These are phyloP conservation scores for Geranium rotundifolium DNA, from an alignment of 345 rosid species.

Conservation along the genomic window DNA sequence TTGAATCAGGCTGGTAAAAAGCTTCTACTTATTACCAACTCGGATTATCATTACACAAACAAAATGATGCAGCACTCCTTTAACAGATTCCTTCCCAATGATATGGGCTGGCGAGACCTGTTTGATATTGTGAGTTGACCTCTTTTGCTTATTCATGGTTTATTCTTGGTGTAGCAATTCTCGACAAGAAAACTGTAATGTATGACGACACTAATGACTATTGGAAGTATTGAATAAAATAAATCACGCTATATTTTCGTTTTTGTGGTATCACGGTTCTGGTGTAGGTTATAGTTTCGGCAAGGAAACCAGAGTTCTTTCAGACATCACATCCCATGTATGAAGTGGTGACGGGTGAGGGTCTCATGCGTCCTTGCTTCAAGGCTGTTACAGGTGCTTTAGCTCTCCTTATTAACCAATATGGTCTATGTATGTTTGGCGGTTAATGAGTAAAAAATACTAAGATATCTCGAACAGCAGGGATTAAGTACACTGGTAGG, in stretches of 20 bases:
- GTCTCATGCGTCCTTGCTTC: slow-evolving; percentile 95
- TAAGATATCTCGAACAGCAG: too few species aligned
- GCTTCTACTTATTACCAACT: slow-evolving; percentile 90
- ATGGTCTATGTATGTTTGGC: neutral
- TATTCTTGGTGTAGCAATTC: neutral
- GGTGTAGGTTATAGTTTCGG: slow-evolving; percentile 79
- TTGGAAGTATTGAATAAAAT: neutral
- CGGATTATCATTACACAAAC: slow-evolving; percentile 87
- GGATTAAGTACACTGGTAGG: too few species aligned
- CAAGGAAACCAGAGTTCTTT: slow-evolving; percentile 97
- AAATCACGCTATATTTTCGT: neutral
- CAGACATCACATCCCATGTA: slow-evolving; percentile 93
- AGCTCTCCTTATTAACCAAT: neutral
- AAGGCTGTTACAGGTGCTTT: slow-evolving; percentile 65
- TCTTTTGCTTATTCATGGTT: neutral
- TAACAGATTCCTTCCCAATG: slow-evolving; percentile 78
- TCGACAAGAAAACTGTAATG: too few species aligned
- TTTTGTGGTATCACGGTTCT: neutral
- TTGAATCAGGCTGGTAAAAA: slow-evolving; percentile 80
- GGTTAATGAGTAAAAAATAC: neutral
- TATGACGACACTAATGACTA: too few species aligned
- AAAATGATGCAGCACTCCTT: slow-evolving; percentile 98
- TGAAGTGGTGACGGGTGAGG: slow-evolving; percentile 92
- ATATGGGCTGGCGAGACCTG: slow-evolving; percentile 88
- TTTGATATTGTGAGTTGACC: slow-evolving; percentile 59